Base-by-base conservation (phyloP, 352 stramenopile species). In the Globisporangium spinosum region DNA sequence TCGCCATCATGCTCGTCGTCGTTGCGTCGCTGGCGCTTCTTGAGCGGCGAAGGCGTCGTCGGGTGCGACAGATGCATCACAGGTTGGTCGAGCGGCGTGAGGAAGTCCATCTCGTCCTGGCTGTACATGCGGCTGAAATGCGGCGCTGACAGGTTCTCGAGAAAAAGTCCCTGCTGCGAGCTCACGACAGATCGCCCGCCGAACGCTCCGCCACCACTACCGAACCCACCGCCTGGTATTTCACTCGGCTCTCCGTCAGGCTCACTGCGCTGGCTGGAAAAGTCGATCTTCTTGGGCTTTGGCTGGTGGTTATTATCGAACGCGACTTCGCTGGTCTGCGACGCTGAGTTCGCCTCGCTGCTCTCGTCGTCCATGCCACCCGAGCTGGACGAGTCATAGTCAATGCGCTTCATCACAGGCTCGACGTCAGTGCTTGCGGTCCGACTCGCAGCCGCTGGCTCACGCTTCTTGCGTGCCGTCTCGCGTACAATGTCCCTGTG, bases 51-150 rank as follows among this genome's bases (percentile, higher is more conserved):
- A 20, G 87, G 87, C 38, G 87, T 93, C 58, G 83, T 91, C 9
- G 87, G 85, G 57, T 94, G 87, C 23, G 87, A 95, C 54, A 95
- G 71, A 12, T 85, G 85, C 64, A 94, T 77, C 40, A 95, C 85
- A 1, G 87, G 87, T 65, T 95, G 87, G 70, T 95, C 87, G 65
- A 87, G 71, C 20, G 87, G 87, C 58, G 87, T 95, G 43, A 90
- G 79, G 75, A 93, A 95, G 73, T 95, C 87, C 70, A 94, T 76
- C 17, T 91, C 85, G 72, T 95, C 85, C 62, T 95, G 87, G 61
- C 85, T 94, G 77, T 83, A 93, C 73, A 89, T 78, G 65, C 79
- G 77, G 5, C 67, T 70, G 38, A 76, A 77, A 29, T 65, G 74
- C 15, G 78, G 75, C 47, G 77, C 62, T n/a, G 67, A 72, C 7